Evolutionary conservation across 768 basidiomycete species (phyloP).

Genomic region (Rubroboletus pulcherrimus): DNA sequence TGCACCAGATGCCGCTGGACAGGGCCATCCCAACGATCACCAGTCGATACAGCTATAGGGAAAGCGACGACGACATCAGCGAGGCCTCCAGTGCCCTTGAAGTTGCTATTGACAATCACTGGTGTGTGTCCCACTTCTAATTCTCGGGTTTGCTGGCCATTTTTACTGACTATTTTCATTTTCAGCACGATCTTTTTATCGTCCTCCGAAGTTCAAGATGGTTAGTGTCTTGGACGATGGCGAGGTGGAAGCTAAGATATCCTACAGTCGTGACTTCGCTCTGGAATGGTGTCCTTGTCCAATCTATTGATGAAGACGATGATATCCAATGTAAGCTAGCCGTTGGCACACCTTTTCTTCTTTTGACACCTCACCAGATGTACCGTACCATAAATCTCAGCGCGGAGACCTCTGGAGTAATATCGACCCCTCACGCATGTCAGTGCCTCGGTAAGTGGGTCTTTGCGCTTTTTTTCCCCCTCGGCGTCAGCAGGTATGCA

Average conservation of each 20-base stretch:
- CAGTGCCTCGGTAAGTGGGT: slow-evolving; percentile 62
- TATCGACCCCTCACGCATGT: slow-evolving; percentile 71
- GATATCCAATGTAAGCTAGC: slow-evolving; percentile 68
- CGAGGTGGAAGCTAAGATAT: slow-evolving; percentile 4
- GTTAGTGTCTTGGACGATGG: slow-evolving; percentile 35
- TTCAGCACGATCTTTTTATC: slow-evolving; percentile 77
- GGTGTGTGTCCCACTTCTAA: slow-evolving; percentile 41
- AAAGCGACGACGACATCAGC: slow-evolving; percentile 73
- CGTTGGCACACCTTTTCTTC: neutral
- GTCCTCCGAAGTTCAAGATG: slow-evolving; percentile 79
- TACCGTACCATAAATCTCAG: slow-evolving; percentile 57
- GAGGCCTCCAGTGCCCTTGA: slow-evolving; percentile 78
- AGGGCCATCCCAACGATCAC: slow-evolving; percentile 70
- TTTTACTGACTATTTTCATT: neutral
- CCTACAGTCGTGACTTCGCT: slow-evolving; percentile 68
- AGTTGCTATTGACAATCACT: slow-evolving; percentile 88
- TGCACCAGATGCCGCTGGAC: slow-evolving; percentile 66
- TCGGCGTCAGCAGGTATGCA: slow-evolving; percentile 19
- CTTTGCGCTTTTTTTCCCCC: neutral
- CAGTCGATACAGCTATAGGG: slow-evolving; percentile 66
- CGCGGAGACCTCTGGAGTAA: slow-evolving; percentile 61
- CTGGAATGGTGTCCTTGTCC: slow-evolving; percentile 82
- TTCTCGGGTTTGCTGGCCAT: slow-evolving; percentile 1
- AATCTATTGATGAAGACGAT: slow-evolving; percentile 67
- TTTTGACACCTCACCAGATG: slow-evolving; percentile 44